Base-by-base conservation (phyloP, 2,329 filamentous ascomycete species). In the Elsinoe ampelina region DNA sequence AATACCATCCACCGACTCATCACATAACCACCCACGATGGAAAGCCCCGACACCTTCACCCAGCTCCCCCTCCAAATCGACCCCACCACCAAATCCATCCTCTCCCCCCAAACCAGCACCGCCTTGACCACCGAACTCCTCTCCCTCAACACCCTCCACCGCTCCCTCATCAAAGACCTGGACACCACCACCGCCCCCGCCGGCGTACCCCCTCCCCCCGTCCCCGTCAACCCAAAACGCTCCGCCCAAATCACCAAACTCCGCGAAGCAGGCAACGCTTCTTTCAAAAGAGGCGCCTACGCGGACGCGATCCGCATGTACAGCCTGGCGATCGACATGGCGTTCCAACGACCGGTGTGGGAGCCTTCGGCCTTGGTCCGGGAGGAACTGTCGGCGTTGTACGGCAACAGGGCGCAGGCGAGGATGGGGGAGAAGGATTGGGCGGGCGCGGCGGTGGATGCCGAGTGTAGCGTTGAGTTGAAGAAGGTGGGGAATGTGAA, bases 211-310 rank as follows among this genome's bases (percentile, higher is more conserved):
- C 90, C 91, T 4, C 87, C 92, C 0, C 93, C 93, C 0, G 80
- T 95, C 41, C 91, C 91, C 59, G 85, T 96, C 60, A 95, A 95
- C 77, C 91, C 89, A 54, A 95, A 96, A 75, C 89, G 92, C 67
- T 85, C 81, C 62, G 89, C 88, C 35, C 84, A 91, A 68, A 87
- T 98, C 72, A 82, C 79, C 73, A 97, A 97, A 75, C 84, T 97
- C 63, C 88, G 90, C 69, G 93, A 97, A 70, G 81, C 80, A 58
- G 92, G 89, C 66, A 95, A 95, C 76, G 75, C 75, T 58, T 83
- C 87, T 64, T 92, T 88, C 77, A 86, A 89, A 72, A 91, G 92
- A 72, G 80, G 80, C 64, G 80, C 83, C 63, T 83, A 86, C 73
- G 73, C 72, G 57, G 89, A 95, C 56, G 92, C 92, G 3, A 78